phyloP scores from a whole-genome alignment of 2,329 filamentous ascomycete species.

The Colletotrichum spinosum region DNA sequence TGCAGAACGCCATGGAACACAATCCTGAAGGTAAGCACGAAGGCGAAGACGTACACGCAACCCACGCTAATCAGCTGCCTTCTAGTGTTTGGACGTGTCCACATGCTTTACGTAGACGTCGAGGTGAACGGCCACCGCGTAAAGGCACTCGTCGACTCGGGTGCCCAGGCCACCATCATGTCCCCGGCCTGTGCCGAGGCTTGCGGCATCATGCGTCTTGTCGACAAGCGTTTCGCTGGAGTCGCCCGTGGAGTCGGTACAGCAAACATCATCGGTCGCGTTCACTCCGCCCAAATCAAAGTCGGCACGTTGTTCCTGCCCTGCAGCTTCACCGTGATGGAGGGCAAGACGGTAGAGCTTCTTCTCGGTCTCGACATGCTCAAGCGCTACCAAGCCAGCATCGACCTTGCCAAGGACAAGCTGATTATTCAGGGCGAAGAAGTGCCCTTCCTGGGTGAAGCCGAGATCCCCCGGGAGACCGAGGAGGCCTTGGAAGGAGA shows the following conservation, averaged over 20 bases:
- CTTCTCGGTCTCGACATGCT: conserved; percentile 96
- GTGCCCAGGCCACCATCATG: conserved; percentile 99
- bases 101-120: conserved; percentile 96
- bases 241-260: conserved; percentile 95
- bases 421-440: conserved; percentile 90
- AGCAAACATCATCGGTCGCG: conserved; percentile 91
- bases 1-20: conserved; percentile 96
- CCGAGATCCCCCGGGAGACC: conserved; percentile 89
- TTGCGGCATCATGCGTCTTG: conserved; percentile 95
- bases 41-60: too few species aligned
- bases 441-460: conserved; percentile 90
- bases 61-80: conserved; percentile 18
- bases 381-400: conserved; percentile 92
- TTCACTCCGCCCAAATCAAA: conserved; percentile 94
- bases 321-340: conserved; percentile 99
- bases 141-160: conserved; percentile 97
- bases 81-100: conserved; percentile 90
- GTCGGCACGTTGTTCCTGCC: conserved; percentile 89
- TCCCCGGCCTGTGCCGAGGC: conserved; percentile 90
- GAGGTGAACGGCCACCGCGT: conserved; percentile 93
- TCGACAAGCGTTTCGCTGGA: conserved; percentile 92
- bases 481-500: conserved; percentile 81
- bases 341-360: conserved; percentile 95
- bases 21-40: conserved; percentile 85
- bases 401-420: conserved; percentile 87